Percentiles rank a stretch among this genome's conserved stretches.
phyloP scores from a whole-genome alignment of 495 filamentous ascomycete species.

The Lophium mytilinum region DNA sequence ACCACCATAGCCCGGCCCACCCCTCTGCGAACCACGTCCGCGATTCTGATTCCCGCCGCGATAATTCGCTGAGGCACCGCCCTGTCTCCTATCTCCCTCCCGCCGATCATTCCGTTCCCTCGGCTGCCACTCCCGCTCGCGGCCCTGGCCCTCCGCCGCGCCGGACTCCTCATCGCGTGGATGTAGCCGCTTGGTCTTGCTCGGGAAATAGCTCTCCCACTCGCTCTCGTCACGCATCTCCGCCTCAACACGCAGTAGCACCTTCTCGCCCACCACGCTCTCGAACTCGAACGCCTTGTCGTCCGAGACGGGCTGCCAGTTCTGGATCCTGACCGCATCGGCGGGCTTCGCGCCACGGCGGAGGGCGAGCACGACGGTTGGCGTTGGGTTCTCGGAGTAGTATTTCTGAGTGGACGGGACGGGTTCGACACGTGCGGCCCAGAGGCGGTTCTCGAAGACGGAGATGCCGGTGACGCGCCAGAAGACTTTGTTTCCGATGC shows the following conservation, averaged over 20 bases:
- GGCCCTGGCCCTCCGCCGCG: neutral
- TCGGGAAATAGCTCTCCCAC: constrained; percentile 49
- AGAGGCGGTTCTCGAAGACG: constrained; percentile 67
- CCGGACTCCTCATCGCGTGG: constrained; percentile 41
- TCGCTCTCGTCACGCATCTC: constrained; percentile 50
- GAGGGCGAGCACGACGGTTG: constrained; percentile 35
- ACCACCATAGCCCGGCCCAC: neutral
- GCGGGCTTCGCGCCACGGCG: constrained; percentile 60
- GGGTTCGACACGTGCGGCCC: constrained; percentile 74
- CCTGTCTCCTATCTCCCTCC: constrained; percentile 4
- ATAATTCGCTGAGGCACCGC: constrained; percentile 8
- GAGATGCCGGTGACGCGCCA: constrained; percentile 78
- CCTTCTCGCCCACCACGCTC: constrained; percentile 78
- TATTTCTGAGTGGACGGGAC: constrained; percentile 53
- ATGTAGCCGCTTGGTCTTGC: constrained; percentile 51
- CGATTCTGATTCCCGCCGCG: constrained; percentile 17
- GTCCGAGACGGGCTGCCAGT: constrained; percentile 70
- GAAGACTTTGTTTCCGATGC: constrained; percentile 67
- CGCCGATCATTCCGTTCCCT: neutral
- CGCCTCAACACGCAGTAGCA: constrained; percentile 68
- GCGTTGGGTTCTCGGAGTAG: constrained; percentile 60
- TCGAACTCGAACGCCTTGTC: constrained; percentile 64
- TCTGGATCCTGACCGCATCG: constrained; percentile 73
- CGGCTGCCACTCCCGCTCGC: neutral
- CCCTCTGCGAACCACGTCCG: constrained; percentile 4